Conservation (phyloP, 768 basidiomycete genomes). For the Calvatia gigantea region DNA sequence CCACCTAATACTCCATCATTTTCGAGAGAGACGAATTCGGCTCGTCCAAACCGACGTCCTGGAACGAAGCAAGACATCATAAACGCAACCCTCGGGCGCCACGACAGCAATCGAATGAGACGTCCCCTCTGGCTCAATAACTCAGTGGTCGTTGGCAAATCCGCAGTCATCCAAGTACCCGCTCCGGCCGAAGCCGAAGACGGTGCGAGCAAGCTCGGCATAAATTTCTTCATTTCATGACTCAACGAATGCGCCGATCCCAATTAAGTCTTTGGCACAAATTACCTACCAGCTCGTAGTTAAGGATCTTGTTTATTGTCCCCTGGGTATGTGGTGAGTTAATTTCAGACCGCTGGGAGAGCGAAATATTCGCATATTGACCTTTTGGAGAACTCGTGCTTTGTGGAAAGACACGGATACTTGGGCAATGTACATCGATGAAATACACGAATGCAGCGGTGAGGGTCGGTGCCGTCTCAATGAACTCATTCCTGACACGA, state of each 20-base stretch:
- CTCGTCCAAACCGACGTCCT: conserved; percentile 18
- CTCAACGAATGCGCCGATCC: neutral
- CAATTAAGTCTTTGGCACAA: conserved; percentile 15
- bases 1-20: neutral
- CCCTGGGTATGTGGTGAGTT: neutral
- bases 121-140: conserved; percentile 20
- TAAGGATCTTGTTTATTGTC: conserved; percentile 1
- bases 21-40: conserved; percentile 15
- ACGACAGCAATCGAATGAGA: neutral
- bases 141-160: conserved; percentile 24
- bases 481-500: neutral
- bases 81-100: conserved; percentile 10
- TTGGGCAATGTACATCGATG: conserved; percentile 21
- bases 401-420: neutral
- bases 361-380: conserved; percentile 8
- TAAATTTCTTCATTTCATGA: conserved; percentile 20
- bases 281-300: conserved; percentile 20
- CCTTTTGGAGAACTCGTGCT: conserved; percentile 7
- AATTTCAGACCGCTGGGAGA: conserved; percentile 10
- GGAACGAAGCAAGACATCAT: conserved; percentile 16
- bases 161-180: conserved; percentile 26
- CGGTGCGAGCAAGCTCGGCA: conserved; percentile 7
- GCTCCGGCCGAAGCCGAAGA: conserved; percentile 15
- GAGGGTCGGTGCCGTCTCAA: conserved; percentile 14
- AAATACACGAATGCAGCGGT: conserved; percentile 23